Evolutionary conservation across 768 basidiomycete species (phyloP).

Genomic region (Leccinum pellstonianum): DNA sequence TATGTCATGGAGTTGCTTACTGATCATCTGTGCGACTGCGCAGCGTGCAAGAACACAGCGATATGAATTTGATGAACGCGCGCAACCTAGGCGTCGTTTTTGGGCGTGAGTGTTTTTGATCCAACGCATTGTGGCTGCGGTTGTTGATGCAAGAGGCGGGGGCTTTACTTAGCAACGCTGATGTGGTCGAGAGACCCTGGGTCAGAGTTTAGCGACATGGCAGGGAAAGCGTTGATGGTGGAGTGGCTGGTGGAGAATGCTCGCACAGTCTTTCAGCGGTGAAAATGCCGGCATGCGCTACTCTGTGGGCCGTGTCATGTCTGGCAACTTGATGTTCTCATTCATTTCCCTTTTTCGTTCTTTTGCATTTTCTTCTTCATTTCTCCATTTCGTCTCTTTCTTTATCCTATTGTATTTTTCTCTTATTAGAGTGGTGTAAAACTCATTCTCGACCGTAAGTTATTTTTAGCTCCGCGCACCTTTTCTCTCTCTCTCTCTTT

Average conservation of each 20-base stretch:
- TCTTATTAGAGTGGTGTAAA: conserved; percentile 18
- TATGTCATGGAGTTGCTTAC: background rate
- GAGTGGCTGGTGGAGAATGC: conserved; percentile 97
- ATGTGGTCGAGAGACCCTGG: conserved; percentile 86
- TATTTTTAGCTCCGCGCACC: conserved; percentile 14
- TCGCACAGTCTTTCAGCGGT: conserved; percentile 43
- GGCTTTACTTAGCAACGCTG: conserved; percentile 67
- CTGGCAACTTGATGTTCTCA: background rate
- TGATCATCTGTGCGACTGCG: background rate
- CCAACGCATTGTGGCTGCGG: background rate
- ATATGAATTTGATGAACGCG: conserved; percentile 89
- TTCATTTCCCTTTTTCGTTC: background rate
- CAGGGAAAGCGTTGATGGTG: conserved; percentile 87
- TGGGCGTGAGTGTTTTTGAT: conserved; percentile 69
- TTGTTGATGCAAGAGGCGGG: background rate
- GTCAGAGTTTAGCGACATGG: conserved; percentile 97
- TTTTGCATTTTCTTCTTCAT: background rate
- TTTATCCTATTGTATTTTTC: conserved; percentile 28
- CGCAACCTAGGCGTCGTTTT: conserved; percentile 97
- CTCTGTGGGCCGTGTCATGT: background rate
- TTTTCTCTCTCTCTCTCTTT: background rate
- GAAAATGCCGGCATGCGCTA: background rate
- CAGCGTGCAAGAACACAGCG: conserved; percentile 62
- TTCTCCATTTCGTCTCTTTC: background rate
- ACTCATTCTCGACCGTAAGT: conserved; percentile 16